phyloP scores from a whole-genome alignment of 2,329 filamentous ascomycete genomes.

The Diaporthe vexans region DNA sequence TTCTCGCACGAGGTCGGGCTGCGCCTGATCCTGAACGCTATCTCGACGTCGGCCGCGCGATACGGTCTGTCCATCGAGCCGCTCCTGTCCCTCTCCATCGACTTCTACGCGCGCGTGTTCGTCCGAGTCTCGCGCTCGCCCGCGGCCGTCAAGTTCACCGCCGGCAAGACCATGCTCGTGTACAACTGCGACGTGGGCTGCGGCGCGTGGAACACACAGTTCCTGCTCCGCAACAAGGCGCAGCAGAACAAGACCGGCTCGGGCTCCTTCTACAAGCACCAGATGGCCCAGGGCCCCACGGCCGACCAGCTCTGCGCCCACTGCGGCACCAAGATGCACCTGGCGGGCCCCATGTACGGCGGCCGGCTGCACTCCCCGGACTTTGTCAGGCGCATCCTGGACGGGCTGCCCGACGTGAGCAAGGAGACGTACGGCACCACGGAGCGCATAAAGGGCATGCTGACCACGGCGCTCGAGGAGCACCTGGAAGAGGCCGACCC shows the following conservation, averaged over 20 bases:
- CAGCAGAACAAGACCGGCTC: constrained; percentile 78
- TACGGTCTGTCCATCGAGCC: constrained; percentile 94
- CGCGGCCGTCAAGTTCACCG: constrained; percentile 89
- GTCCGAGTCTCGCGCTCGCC: constrained; percentile 85
- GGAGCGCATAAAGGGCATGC: constrained; percentile 89
- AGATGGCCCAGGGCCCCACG: constrained; percentile 78
- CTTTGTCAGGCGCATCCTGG: constrained; percentile 85
- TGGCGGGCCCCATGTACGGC: constrained; percentile 95
- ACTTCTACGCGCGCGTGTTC: constrained; percentile 94
- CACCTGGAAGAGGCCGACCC: constrained; percentile 50
- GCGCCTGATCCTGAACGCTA: constrained; percentile 85
- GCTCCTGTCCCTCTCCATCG: constrained; percentile 91
- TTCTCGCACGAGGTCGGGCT: constrained; percentile 92
- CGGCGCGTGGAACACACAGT: constrained; percentile 90
- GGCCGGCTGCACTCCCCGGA: constrained; percentile 87
- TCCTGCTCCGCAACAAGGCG: constrained; percentile 78
- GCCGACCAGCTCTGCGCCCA: constrained; percentile 79
- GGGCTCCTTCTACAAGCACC: constrained; percentile 82
- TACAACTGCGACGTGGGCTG: constrained; percentile 94
- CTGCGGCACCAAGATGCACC: constrained; percentile 87
- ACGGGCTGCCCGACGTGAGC: constrained; percentile 77
- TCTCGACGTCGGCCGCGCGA: constrained; percentile 83
- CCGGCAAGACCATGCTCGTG: constrained; percentile 91
- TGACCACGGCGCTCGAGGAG: constrained; percentile 90
- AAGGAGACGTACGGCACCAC: constrained; percentile 82